These are phyloP conservation scores for Spatholobus suberectus DNA, from an alignment of 306 rosid species.

Conservation along the genomic window DNA sequence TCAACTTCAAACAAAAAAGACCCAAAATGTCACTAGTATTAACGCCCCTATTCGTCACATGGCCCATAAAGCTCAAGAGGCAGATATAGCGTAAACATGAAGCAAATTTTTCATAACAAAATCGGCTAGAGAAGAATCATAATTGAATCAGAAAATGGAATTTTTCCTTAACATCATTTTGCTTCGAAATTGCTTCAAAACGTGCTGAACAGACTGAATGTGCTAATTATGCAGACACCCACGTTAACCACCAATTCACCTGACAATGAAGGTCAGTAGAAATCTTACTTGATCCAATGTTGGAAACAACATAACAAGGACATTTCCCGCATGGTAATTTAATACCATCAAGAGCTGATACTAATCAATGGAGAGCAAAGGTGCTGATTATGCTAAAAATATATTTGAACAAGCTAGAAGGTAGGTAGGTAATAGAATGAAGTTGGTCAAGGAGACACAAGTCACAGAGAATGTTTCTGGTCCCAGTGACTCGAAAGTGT, in stretches of 20 bases:
- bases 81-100: background rate
- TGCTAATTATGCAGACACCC: slow-evolving; percentile 29
- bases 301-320: slow-evolving; percentile 34
- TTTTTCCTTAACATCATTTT: slow-evolving; percentile 28
- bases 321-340: slow-evolving; percentile 19
- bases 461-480: slow-evolving; percentile 16
- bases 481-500: background rate
- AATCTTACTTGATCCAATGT: background rate
- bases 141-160: slow-evolving; percentile 25
- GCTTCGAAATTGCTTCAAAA: slow-evolving; percentile 39
- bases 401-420: background rate
- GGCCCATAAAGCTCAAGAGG: background rate
- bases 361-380: background rate
- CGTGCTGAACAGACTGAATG: slow-evolving; percentile 34
- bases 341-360: background rate
- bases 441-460: background rate
- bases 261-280: background rate
- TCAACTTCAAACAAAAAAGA: slow-evolving; percentile 7
- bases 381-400: background rate
- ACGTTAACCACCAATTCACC: slow-evolving; percentile 7
- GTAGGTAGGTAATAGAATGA: background rate
- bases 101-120: slow-evolving; percentile 14
- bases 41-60: background rate
- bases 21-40: background rate
- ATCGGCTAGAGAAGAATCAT: slow-evolving; percentile 25